Percentiles rank a stretch among this genome's conserved stretches.
phyloP scores from a whole-genome alignment of 768 basidiomycete species.

The Podaxis sp. region DNA sequence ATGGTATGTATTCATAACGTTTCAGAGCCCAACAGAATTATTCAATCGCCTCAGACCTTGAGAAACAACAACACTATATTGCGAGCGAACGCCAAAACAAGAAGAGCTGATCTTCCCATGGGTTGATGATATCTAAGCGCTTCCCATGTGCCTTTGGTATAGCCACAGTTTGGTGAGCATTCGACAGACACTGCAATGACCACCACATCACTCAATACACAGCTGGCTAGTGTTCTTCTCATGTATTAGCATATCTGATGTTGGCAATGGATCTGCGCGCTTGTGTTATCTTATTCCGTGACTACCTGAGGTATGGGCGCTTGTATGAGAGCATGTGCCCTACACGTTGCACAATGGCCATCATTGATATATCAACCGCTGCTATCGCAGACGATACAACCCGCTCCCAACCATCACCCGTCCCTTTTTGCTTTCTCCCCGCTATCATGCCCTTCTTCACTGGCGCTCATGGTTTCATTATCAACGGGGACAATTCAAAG shows the following conservation, averaged over 20 bases:
- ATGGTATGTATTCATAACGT: slow-evolving; percentile 43
- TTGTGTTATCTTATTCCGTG: not conserved
- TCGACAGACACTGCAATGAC: not conserved
- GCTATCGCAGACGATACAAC: not conserved
- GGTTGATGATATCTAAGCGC: not conserved
- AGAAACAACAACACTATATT: slow-evolving; percentile 55
- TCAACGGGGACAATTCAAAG: not conserved
- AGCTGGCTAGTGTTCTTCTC: not conserved
- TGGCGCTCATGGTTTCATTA: not conserved
- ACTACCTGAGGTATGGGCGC: not conserved
- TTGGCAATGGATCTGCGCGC: not conserved
- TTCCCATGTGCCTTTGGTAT: not conserved
- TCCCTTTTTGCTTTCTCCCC: not conserved
- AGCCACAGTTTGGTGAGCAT: not conserved
- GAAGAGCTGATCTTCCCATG: not conserved
- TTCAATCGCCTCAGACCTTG: slow-evolving; percentile 44
- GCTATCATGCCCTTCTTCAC: slow-evolving; percentile 1
- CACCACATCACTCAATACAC: not conserved
- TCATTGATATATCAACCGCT: not conserved
- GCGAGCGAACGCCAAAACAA: slow-evolving; percentile 25
- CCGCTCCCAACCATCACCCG: not conserved
- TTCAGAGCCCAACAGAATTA: not conserved
- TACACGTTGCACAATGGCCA: not conserved
- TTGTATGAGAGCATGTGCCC: not conserved
- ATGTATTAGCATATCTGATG: not conserved